Percentiles rank a stretch among this genome's conserved stretches.
Evolutionary conservation across 139 green algal genomes (phyloP).

Genomic region (Chlorella sp.): DNA sequence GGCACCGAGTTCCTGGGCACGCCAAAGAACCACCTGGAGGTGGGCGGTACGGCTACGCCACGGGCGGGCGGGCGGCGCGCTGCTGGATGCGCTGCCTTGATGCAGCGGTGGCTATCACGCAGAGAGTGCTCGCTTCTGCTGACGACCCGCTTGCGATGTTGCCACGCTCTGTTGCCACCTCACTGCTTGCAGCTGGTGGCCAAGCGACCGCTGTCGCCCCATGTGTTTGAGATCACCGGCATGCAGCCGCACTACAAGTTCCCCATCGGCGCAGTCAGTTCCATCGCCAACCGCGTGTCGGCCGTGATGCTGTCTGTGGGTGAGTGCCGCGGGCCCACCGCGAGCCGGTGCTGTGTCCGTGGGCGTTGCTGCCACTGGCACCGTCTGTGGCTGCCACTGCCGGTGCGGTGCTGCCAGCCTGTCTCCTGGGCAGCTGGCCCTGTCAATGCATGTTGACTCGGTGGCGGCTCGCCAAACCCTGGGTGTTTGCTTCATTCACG

Average conservation of each 20-base stretch:
- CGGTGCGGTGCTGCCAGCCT: too few species aligned
- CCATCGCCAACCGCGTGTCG: slow-evolving; percentile 89
- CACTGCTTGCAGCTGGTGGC: slow-evolving; percentile 60
- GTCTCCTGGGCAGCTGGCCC: neutral
- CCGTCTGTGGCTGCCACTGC: neutral
- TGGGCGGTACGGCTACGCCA: slow-evolving; percentile 8
- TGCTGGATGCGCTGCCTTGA: neutral
- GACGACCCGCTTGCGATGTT: neutral
- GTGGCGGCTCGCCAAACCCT: neutral
- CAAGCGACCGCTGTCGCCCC: slow-evolving; percentile 89
- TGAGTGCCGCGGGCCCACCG: neutral
- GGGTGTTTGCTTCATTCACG: slow-evolving; percentile 6
- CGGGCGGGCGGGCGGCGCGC: neutral
- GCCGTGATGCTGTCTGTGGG: slow-evolving; percentile 60
- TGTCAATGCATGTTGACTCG: neutral
- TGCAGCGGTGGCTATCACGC: neutral
- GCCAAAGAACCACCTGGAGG: slow-evolving; percentile 83
- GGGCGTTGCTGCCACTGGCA: neutral
- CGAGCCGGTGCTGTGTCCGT: neutral
- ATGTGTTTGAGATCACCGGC: slow-evolving; percentile 87
- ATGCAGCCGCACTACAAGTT: slow-evolving; percentile 89
- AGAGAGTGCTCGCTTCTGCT: neutral
- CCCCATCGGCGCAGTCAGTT: slow-evolving; percentile 80
- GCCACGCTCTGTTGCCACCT: too few species aligned
- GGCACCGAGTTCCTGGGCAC: slow-evolving; percentile 94